These are phyloP conservation scores for Trichoderma oligosporum DNA, from an alignment of 2,329 filamentous ascomycete species.

Conservation along the genomic window DNA sequence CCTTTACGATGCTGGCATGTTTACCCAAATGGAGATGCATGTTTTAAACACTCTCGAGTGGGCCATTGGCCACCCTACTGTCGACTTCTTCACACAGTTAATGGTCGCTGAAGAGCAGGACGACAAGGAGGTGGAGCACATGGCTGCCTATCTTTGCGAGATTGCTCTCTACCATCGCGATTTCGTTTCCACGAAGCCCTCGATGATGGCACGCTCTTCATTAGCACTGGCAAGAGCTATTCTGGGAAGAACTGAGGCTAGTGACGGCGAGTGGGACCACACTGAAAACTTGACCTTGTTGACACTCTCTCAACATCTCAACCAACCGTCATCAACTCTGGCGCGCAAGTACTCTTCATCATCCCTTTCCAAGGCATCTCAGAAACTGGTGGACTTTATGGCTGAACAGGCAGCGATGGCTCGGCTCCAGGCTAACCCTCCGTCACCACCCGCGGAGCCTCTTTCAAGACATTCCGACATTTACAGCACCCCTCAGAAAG, in stretches of 20 bases:
- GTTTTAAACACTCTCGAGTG: slow-evolving; percentile 96
- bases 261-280: slow-evolving; percentile 72
- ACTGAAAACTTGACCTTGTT: slow-evolving; percentile 65
- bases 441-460: slow-evolving; percentile 56
- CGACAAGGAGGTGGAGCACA: slow-evolving; percentile 86
- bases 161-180: slow-evolving; percentile 95
- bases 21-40: slow-evolving; percentile 99
- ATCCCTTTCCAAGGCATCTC: slow-evolving; percentile 51
- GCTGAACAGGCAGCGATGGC: slow-evolving; percentile 56
- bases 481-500: slow-evolving; percentile 78
- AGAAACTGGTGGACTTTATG: slow-evolving; percentile 56
- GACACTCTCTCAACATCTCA: slow-evolving; percentile 56
- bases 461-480: slow-evolving; percentile 54
- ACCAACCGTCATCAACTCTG: slow-evolving; percentile 55
- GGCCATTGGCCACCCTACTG: slow-evolving; percentile 92
- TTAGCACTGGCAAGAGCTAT: slow-evolving; percentile 84
- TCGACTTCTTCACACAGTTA: slow-evolving; percentile 88
- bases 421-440: slow-evolving; percentile 48
- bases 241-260: slow-evolving; percentile 71
- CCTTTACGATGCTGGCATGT: slow-evolving; percentile 98
- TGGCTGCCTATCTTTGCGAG: slow-evolving; percentile 91
- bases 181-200: slow-evolving; percentile 89
- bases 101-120: slow-evolving; percentile 74
- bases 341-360: slow-evolving; percentile 57
- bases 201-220: slow-evolving; percentile 83